Base-by-base conservation (phyloP, 1,139 yeast genomes). In the Magnusiomyces fungicola region DNA sequence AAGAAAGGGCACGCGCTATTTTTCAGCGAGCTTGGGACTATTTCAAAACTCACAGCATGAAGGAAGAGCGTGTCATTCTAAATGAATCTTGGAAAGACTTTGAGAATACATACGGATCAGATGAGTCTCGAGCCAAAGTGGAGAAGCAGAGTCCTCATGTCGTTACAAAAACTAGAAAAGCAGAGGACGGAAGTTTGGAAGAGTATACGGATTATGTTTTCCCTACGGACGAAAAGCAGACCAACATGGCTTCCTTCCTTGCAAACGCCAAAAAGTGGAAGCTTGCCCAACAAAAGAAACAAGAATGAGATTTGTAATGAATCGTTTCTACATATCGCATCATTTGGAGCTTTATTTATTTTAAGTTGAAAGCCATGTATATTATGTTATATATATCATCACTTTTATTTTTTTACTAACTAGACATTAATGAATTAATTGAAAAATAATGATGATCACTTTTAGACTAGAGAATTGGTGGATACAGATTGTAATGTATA, bases 211-310 rank as follows among this genome's bases (percentile, higher is more conserved):
- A 80, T 52, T 85, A 81, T 63, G 69, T 78, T 3, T 88, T 85
- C 62, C 89, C 94, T 4, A 59, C 61, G 1, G 67, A 63, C 48
- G 70, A 69, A 41, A 63, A 65, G 44, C 60, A 63, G 46, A 59
- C 56, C 44, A 64, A 70, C 46, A 64, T 78, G 53, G 70, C 75
- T 51, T 77, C 75, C 58, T 78, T 85, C 52, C 69, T 83, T 65
- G 79, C 74, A 51, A 77, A 78, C 61, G 92, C 88, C 10, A 75
- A 73, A 62, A 75, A 75, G 62, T 83, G 87, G 90, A 69, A 64
- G 47, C 56, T 59, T 10, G 45, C 49, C 5, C 36, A 32, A 19
- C 6, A 36, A 36, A 38, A 38, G n/a, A 38, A 38, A 4, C n/a
- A 22, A 22, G 4, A n/a, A 32, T 12, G 16, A 3, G 4, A 32